Evolutionary conservation across 192 early-diverging fungal species (phyloP).

Genomic region (Coemansia sp.): DNA sequence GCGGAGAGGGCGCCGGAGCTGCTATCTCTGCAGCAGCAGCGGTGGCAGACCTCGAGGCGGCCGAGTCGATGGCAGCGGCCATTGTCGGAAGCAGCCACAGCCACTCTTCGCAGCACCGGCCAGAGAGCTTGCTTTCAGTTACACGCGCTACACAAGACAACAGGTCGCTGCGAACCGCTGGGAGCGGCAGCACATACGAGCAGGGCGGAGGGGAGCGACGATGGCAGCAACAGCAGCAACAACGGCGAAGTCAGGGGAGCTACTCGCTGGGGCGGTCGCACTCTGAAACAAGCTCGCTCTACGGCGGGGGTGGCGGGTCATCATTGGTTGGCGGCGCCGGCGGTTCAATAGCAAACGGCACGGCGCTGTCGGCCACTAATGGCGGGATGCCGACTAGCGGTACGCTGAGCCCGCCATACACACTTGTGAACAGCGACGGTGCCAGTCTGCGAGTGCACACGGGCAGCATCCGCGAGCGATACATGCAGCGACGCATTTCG

Average conservation of each 20-base stretch:
- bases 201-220: too few species aligned
- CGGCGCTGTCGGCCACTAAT: neutral
- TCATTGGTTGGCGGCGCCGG: conserved; percentile 16
- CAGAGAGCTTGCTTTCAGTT: too few species aligned
- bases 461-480: conserved; percentile 50
- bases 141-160: too few species aligned
- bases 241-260: neutral
- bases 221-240: neutral
- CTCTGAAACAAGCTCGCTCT: conserved; percentile 26
- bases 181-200: conserved; percentile 1
- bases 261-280: conserved; percentile 1
- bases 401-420: conserved; percentile 47
- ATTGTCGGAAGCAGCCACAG: neutral
- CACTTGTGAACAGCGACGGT: conserved; percentile 48
- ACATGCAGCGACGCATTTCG: conserved; percentile 31
- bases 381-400: conserved; percentile 15
- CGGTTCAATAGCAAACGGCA: neutral
- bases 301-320: conserved; percentile 6
- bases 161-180: neutral
- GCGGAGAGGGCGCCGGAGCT: too few species aligned
- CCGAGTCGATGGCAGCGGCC: conserved; percentile 1
- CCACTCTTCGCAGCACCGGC: too few species aligned
- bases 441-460: conserved; percentile 51
- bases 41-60: neutral
- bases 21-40: too few species aligned